phyloP scores from a whole-genome alignment of 2,329 filamentous ascomycete species.

The Arthrobotrys iridis region DNA sequence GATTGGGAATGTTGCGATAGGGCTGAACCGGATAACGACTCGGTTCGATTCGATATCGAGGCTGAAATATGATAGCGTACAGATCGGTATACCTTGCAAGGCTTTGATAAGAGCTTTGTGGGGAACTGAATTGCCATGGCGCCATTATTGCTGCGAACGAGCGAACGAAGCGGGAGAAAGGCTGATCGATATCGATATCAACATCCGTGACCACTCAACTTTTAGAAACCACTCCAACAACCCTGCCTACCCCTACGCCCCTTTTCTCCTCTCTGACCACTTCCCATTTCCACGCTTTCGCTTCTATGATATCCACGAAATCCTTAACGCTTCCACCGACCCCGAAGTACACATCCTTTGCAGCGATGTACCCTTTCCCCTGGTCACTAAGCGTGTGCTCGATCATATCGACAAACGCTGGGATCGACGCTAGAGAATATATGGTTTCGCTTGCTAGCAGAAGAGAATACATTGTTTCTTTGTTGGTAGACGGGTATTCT shows the following conservation, averaged over 20 bases:
- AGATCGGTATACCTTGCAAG: not conserved
- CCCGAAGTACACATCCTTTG: slow-evolving; percentile 84
- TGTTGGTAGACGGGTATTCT: slow-evolving; percentile 15
- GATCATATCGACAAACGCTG: slow-evolving; percentile 74
- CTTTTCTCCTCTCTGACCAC: slow-evolving; percentile 47
- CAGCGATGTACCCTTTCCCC: slow-evolving; percentile 74
- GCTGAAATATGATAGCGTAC: slow-evolving; percentile 2
- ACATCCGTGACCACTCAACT: slow-evolving; percentile 34
- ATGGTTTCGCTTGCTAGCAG: slow-evolving; percentile 83
- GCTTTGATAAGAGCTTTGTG: not conserved
- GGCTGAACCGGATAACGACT: slow-evolving; percentile 8
- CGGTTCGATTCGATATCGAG: not conserved
- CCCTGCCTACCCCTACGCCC: slow-evolving; percentile 54
- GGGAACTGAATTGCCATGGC: not conserved
- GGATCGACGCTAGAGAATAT: slow-evolving; percentile 77
- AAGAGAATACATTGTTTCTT: slow-evolving; percentile 59
- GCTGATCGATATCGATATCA: slow-evolving; percentile 13
- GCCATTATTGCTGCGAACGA: slow-evolving; percentile 4
- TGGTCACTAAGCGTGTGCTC: slow-evolving; percentile 68
- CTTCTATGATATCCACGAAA: slow-evolving; percentile 65
- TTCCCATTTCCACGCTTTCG: slow-evolving; percentile 33
- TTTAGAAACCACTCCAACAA: slow-evolving; percentile 54
- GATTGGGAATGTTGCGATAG: slow-evolving; percentile 13
- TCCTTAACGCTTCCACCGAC: slow-evolving; percentile 84
- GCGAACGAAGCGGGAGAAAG: not conserved